A percentile compares a stretch with the other conserved stretches of the same genome.
These are phyloP conservation scores for Lichtheimia ornata DNA, from an alignment of 371 early-diverging fungal species.

Conservation along the genomic window DNA sequence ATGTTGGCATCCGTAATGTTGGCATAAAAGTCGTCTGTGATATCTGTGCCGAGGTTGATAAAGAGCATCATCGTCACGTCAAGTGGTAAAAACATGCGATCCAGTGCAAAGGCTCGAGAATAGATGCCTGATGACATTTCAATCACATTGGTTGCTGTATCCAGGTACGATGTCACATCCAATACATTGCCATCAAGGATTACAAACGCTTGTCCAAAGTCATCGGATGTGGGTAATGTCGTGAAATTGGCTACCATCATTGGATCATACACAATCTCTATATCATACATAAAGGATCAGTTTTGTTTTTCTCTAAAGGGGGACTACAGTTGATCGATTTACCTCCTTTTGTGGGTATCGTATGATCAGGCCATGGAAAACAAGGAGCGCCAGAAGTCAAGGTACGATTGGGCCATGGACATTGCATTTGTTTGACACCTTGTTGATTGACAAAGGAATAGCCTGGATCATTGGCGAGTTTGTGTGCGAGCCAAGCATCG, in stretches of 20 bases:
- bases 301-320: background rate
- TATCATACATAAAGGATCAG: background rate
- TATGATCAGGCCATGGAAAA: slow-evolving; percentile 16
- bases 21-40: slow-evolving; percentile 32
- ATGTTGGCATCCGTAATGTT: slow-evolving; percentile 29
- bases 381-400: slow-evolving; percentile 43
- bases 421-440: slow-evolving; percentile 15
- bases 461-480: slow-evolving; percentile 36
- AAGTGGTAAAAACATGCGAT: slow-evolving; percentile 47
- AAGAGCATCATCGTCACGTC: slow-evolving; percentile 40
- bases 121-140: slow-evolving; percentile 31
- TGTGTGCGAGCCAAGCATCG: slow-evolving; percentile 38
- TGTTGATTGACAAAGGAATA: slow-evolving; percentile 19
- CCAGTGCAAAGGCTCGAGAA: slow-evolving; percentile 40
- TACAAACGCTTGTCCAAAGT: slow-evolving; percentile 35
- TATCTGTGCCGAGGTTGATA: slow-evolving; percentile 48
- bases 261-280: slow-evolving; percentile 38
- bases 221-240: slow-evolving; percentile 25
- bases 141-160: slow-evolving; percentile 35
- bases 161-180: slow-evolving; percentile 45
- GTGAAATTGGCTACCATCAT: slow-evolving; percentile 22
- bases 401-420: slow-evolving; percentile 38
- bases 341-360: slow-evolving; percentile 16
- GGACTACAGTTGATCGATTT: background rate
- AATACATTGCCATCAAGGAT: slow-evolving; percentile 40